These are phyloP conservation scores for Globisporangium nagaii DNA, from an alignment of 352 stramenopile genomes.

Conservation along the genomic window DNA sequence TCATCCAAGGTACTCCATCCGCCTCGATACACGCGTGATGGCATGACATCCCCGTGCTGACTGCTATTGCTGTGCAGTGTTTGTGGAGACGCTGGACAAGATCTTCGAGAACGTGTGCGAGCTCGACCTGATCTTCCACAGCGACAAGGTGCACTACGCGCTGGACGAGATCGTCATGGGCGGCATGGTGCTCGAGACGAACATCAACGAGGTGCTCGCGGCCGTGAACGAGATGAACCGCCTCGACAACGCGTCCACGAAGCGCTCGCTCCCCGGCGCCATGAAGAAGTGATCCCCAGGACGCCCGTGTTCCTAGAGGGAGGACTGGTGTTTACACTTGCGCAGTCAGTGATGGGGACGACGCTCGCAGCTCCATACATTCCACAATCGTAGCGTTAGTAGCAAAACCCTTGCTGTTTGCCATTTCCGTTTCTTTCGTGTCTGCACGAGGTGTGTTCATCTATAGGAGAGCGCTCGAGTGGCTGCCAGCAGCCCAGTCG, in stretches of 20 bases:
- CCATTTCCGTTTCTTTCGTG: background rate
- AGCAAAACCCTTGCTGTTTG: background rate
- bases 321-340: background rate
- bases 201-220: conserved; percentile 97
- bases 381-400: conserved; percentile 4
- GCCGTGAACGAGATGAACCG: conserved; percentile 97
- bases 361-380: background rate
- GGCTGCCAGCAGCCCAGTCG: background rate
- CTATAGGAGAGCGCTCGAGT: background rate
- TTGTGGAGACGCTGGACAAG: conserved; percentile 96
- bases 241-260: conserved; percentile 82
- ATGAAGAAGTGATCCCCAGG: conserved; percentile 56
- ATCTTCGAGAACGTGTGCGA: conserved; percentile 99
- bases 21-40: background rate
- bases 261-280: conserved; percentile 65
- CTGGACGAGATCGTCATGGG: conserved; percentile 99
- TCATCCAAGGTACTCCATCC: conserved; percentile 93
- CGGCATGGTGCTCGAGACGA: conserved; percentile 99
- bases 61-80: conserved; percentile 58
- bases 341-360: background rate
- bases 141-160: conserved; percentile 95
- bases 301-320: too few relatives aligned
- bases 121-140: conserved; percentile 99
- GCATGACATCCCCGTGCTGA: background rate
- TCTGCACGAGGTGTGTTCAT: background rate